phyloP scores from a whole-genome alignment of 768 basidiomycete genomes.

The Mycena indigotica region DNA sequence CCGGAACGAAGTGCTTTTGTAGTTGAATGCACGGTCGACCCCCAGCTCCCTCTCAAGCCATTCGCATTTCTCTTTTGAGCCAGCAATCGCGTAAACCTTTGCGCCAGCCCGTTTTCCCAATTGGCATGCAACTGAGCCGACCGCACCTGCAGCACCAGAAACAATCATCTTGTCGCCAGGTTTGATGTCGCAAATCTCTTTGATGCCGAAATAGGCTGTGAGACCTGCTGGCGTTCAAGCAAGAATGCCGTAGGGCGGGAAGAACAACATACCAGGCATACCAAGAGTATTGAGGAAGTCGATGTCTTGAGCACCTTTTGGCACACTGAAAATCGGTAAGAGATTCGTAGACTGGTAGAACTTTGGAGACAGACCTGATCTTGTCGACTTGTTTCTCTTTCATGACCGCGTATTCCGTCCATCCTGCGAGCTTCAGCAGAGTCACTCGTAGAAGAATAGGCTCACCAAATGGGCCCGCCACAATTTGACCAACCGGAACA shows the following conservation, averaged over 20 bases:
- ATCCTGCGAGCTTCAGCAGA: conserved; percentile 47
- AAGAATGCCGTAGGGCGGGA: neutral
- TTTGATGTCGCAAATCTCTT: conserved; percentile 79
- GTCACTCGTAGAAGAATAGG: neutral
- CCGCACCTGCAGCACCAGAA: conserved; percentile 90
- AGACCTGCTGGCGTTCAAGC: conserved; percentile 51
- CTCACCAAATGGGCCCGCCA: conserved; percentile 64
- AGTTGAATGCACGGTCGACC: conserved; percentile 82
- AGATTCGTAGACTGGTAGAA: neutral
- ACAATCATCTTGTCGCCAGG: conserved; percentile 82
- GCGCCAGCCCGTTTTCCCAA: conserved; percentile 79
- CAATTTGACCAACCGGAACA: conserved; percentile 69
- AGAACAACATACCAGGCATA: conserved; percentile 53
- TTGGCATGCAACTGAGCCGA: conserved; percentile 83
- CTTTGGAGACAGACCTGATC: conserved; percentile 50
- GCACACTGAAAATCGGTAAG: conserved; percentile 41
- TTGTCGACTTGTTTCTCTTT: conserved; percentile 53
- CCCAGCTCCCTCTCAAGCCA: conserved; percentile 87
- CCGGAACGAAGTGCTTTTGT: conserved; percentile 76
- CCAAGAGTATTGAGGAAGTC: conserved; percentile 87
- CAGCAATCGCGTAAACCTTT: conserved; percentile 87
- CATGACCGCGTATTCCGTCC: conserved; percentile 74
- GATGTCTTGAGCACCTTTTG: conserved; percentile 61
- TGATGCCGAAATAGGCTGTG: conserved; percentile 89
- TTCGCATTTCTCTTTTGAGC: conserved; percentile 77